These are phyloP conservation scores for Aureobasidium subglaciale DNA, from an alignment of 2,329 filamentous ascomycete genomes.

Conservation along the genomic window DNA sequence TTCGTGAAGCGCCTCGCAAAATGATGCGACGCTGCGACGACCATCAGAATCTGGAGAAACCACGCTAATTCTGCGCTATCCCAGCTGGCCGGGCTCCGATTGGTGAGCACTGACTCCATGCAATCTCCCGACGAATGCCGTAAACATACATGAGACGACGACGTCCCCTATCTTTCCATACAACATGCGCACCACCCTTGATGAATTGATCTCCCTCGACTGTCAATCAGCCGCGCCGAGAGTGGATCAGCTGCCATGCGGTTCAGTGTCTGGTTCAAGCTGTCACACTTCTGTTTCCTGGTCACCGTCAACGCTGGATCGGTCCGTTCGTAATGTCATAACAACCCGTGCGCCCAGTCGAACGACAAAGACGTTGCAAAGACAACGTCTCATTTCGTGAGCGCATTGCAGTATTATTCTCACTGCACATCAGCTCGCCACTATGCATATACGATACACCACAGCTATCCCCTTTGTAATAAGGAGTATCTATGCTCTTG, in stretches of 20 bases:
- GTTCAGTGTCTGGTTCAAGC: constrained; percentile 1
- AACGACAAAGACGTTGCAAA: constrained; percentile 10
- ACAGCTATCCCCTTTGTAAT: neutral
- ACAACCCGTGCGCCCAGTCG: constrained; percentile 6
- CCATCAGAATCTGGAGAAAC: constrained; percentile 5
- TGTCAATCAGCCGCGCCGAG: constrained; percentile 10
- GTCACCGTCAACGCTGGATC: neutral
- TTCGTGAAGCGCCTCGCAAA: neutral
- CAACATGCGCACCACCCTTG: constrained; percentile 5
- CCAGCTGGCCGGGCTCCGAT: neutral
- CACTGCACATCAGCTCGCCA: neutral
- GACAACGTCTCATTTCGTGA: constrained; percentile 11
- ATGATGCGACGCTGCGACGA: constrained; percentile 13
- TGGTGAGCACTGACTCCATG: neutral
- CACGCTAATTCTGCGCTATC: neutral
- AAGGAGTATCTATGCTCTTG: constrained; percentile 4
- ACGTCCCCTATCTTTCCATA: neutral
- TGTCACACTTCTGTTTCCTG: constrained; percentile 1
- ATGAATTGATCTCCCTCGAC: neutral
- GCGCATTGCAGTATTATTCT: neutral
- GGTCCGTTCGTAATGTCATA: constrained; percentile 4
- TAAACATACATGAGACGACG: constrained; percentile 6
- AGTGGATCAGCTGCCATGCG: neutral
- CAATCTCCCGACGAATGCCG: constrained; percentile 6
- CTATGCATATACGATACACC: constrained; percentile 11